A percentile compares a stretch with the other conserved stretches of the same genome.
These are phyloP conservation scores for Plasmopara viticola DNA, from an alignment of 352 stramenopile genomes.

Conservation along the genomic window DNA sequence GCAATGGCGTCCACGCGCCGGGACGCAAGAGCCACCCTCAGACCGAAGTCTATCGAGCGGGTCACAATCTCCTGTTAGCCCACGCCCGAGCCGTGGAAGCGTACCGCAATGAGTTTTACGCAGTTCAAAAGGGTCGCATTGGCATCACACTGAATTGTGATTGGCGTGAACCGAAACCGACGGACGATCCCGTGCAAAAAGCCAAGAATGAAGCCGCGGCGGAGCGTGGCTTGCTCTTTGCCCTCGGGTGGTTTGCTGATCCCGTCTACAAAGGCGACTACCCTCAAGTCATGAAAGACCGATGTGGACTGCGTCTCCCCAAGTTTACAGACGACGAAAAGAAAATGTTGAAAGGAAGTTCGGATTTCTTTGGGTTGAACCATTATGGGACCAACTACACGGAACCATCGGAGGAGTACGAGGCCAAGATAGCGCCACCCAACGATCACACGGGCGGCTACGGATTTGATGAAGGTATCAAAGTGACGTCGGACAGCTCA, in stretches of 20 bases:
- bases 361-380: conserved; percentile 94
- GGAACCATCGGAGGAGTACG: conserved; percentile 37
- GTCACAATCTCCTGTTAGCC: conserved; percentile 84
- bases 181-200: conserved; percentile 42
- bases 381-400: conserved; percentile 82
- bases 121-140: conserved; percentile 66
- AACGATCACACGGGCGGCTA: conserved; percentile 28
- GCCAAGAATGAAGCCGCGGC: conserved; percentile 55
- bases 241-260: conserved; percentile 89
- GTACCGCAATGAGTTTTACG: conserved; percentile 78
- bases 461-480: conserved; percentile 35
- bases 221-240: conserved; percentile 79
- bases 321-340: conserved; percentile 84
- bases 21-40: conserved; percentile 37
- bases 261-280: conserved; percentile 92
- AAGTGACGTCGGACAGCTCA: conserved; percentile 34
- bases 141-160: conserved; percentile 90
- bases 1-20: conserved; percentile 79
- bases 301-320: conserved; percentile 78
- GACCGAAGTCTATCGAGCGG: conserved; percentile 73
- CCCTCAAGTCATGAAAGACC: conserved; percentile 86
- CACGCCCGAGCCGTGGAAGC: conserved; percentile 78
- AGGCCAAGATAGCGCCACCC: conserved; percentile 29
- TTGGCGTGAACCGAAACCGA: conserved; percentile 75
- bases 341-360: conserved; percentile 68